phyloP scores from a whole-genome alignment of 2,329 filamentous ascomycete genomes.

The Xylaria sp. region DNA sequence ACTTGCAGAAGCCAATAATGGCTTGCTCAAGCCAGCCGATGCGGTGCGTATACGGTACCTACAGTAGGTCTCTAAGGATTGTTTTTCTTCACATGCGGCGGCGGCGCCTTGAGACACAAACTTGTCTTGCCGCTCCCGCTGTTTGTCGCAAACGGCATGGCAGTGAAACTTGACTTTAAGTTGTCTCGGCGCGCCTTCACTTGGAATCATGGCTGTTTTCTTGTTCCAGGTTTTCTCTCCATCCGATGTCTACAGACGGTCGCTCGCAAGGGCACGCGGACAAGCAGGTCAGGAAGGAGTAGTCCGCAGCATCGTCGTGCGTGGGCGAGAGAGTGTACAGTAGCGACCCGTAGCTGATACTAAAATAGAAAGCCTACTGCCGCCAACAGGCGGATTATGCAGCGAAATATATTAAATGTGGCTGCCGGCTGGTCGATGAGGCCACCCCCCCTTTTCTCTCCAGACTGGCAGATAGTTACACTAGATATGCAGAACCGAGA shows the following conservation, averaged over 20 bases:
- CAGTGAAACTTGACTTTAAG: neutral
- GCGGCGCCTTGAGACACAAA: constrained; percentile 7
- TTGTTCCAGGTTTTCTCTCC: neutral
- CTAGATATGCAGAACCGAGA: constrained; percentile 42
- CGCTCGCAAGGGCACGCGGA: constrained; percentile 6
- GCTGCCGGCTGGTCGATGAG: constrained; percentile 36
- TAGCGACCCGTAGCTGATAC: constrained; percentile 22
- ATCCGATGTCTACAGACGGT: neutral
- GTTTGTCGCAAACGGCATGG: constrained; percentile 31
- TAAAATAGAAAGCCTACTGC: constrained; percentile 34
- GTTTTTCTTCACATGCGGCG: constrained; percentile 4
- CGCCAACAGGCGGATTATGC: constrained; percentile 41
- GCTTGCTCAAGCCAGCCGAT: constrained; percentile 42
- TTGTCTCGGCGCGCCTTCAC: neutral
- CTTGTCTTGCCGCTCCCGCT: constrained; percentile 15
- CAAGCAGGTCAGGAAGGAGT: constrained; percentile 17
- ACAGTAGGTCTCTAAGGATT: constrained; percentile 10
- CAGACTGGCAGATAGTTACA: constrained; percentile 25
- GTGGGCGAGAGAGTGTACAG: constrained; percentile 25
- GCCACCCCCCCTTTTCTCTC: constrained; percentile 31
- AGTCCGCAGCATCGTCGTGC: constrained; percentile 27
- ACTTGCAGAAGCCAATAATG: constrained; percentile 37
- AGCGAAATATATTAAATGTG: constrained; percentile 47
- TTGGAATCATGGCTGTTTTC: neutral
- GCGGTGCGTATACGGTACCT: constrained; percentile 35